A percentile compares a stretch with the other conserved stretches of the same genome.
Conservation (phyloP, 805 yeast species). For the Candida caryicola region DNA sequence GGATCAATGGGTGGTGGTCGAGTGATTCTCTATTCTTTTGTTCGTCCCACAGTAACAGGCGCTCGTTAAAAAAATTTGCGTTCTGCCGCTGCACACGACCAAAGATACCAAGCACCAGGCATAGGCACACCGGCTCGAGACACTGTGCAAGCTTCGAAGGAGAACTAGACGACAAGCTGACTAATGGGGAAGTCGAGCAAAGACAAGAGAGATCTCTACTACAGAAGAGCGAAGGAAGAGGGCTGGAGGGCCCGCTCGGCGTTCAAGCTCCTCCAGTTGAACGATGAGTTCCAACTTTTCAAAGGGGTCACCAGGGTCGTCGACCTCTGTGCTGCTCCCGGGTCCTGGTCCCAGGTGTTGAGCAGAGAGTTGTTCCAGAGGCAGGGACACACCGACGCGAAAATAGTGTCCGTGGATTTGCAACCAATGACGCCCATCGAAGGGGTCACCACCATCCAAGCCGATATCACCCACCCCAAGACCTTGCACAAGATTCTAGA, state of each 20-base stretch:
- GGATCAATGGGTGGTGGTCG: too few species aligned
- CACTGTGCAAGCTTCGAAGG: too few species aligned
- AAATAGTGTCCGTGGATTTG: constrained; percentile 89
- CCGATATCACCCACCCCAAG: constrained; percentile 95
- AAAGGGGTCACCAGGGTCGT: constrained; percentile 79
- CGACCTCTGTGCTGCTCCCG: constrained; percentile 97
- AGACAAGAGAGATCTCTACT: constrained; percentile 90
- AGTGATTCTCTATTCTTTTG: too few species aligned
- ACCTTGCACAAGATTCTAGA: constrained; percentile 74
- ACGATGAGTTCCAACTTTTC: constrained; percentile 84
- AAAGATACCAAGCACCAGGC: neutral
- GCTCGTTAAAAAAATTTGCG: neutral
- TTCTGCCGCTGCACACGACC: neutral
- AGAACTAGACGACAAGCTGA: neutral
- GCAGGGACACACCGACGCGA: constrained; percentile 43
- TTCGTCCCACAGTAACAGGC: too few species aligned
- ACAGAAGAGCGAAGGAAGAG: constrained; percentile 92
- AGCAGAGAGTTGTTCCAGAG: constrained; percentile 61
- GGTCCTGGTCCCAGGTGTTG: constrained; percentile 96
- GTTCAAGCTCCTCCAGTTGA: constrained; percentile 83
- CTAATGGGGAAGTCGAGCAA: constrained; percentile 91
- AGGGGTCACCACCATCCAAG: constrained; percentile 87
- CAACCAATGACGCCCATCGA: constrained; percentile 98
- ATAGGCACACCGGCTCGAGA: too few species aligned
- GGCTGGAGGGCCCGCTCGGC: constrained; percentile 99